These are phyloP conservation scores for Pugionium cornutum DNA, from an alignment of 345 rosid genomes.

Conservation along the genomic window DNA sequence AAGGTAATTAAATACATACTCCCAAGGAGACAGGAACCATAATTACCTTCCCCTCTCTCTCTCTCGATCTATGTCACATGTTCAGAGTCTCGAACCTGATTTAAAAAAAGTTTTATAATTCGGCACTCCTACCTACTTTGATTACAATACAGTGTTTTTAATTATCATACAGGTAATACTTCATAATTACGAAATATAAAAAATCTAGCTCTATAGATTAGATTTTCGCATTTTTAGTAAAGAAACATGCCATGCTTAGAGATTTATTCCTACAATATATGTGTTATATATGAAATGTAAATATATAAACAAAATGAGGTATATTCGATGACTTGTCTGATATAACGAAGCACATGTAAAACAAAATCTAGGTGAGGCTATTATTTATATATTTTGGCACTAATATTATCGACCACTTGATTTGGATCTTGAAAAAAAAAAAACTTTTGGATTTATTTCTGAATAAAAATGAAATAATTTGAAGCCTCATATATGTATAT, in stretches of 20 bases:
- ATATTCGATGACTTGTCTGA: neutral
- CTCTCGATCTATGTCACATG: conserved; percentile 17
- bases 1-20: conserved; percentile 3
- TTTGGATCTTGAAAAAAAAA: conserved; percentile 20
- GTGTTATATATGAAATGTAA: neutral
- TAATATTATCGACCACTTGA: conserved; percentile 24
- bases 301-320: neutral
- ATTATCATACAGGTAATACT: neutral
- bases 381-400: neutral
- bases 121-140: neutral
- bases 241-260: neutral
- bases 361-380: neutral
- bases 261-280: neutral
- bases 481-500: conserved; percentile 23
- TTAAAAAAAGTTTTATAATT: neutral
- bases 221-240: no score
- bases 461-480: conserved; percentile 12
- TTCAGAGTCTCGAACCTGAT: conserved; percentile 8
- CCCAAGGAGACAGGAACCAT: conserved; percentile 18
- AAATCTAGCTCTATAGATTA: conserved; percentile 10
- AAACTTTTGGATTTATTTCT: conserved; percentile 13
- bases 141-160: no score
- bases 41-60: neutral
- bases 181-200: neutral
- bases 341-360: conserved; percentile 3